Conservation (phyloP, 2,329 filamentous ascomycete genomes). For the Aaosphaeria pasadenensis region DNA sequence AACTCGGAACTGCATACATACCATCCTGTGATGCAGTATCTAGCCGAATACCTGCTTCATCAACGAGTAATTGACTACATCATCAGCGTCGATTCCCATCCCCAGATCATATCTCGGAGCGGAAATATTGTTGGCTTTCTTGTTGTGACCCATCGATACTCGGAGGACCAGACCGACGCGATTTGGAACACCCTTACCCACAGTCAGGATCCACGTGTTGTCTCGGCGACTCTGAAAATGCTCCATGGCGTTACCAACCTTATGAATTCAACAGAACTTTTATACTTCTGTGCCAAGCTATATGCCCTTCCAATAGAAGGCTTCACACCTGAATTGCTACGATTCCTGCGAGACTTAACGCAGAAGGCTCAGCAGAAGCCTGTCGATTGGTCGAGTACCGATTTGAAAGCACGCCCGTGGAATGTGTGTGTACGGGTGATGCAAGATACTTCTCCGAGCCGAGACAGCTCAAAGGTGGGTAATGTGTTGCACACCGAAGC, state of each 20-base stretch:
- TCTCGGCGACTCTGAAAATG: constrained; percentile 74
- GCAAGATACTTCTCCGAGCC: constrained; percentile 63
- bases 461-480: constrained; percentile 55
- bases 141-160: constrained; percentile 73
- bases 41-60: constrained; percentile 66
- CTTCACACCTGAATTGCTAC: constrained; percentile 28
- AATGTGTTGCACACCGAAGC: constrained; percentile 64
- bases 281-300: constrained; percentile 68
- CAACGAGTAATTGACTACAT: constrained; percentile 81
- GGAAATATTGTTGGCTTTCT: constrained; percentile 85
- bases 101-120: constrained; percentile 79
- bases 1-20: constrained; percentile 30
- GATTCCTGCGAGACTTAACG: constrained; percentile 27
- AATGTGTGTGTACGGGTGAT: constrained; percentile 65
- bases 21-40: constrained; percentile 60
- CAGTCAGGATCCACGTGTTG: constrained; percentile 80
- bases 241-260: constrained; percentile 49
- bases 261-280: constrained; percentile 44
- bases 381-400: constrained; percentile 9
- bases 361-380: constrained; percentile 15
- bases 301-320: constrained; percentile 38
- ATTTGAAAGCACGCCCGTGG: constrained; percentile 42
- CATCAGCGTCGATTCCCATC: constrained; percentile 85
- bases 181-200: constrained; percentile 82
- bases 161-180: constrained; percentile 67